phyloP scores from a whole-genome alignment of 1,284 basidiomycete genomes.

The Heterobasidion annosum region DNA sequence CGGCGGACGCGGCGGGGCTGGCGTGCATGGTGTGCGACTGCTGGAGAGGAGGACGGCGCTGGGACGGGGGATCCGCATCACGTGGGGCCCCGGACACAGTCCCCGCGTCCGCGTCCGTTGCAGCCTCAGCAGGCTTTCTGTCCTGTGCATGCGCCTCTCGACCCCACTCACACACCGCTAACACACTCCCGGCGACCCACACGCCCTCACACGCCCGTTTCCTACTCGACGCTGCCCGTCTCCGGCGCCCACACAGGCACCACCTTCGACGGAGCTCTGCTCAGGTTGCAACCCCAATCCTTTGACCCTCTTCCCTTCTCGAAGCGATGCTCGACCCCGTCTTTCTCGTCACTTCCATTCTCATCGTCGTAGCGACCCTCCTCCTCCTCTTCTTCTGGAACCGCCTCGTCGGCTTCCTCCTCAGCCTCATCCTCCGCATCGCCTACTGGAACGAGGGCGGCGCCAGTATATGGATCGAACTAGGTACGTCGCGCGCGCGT shows the following conservation, averaged over 20 bases:
- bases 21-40: neutral
- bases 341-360: constrained; percentile 65
- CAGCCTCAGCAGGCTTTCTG: neutral
- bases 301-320: neutral
- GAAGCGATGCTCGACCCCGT: constrained; percentile 42
- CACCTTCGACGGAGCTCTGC: neutral
- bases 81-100: neutral
- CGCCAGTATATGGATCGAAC: constrained; percentile 68
- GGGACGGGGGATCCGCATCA: neutral
- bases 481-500: constrained; percentile 38
- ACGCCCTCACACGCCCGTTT: too few species aligned
- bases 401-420: constrained; percentile 62
- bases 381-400: constrained; percentile 90
- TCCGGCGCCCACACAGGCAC: neutral
- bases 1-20: neutral
- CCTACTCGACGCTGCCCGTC: too few species aligned
- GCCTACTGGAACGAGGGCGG: constrained; percentile 64
- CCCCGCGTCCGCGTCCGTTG: neutral
- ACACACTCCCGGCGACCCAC: too few species aligned
- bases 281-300: neutral
- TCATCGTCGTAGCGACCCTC: constrained; percentile 62
- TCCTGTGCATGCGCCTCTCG: neutral
- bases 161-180: too few species aligned
- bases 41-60: neutral
- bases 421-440: constrained; percentile 53